Base-by-base conservation (phyloP, 441 rosid genomes). In the Gossypium schwendimanii region DNA sequence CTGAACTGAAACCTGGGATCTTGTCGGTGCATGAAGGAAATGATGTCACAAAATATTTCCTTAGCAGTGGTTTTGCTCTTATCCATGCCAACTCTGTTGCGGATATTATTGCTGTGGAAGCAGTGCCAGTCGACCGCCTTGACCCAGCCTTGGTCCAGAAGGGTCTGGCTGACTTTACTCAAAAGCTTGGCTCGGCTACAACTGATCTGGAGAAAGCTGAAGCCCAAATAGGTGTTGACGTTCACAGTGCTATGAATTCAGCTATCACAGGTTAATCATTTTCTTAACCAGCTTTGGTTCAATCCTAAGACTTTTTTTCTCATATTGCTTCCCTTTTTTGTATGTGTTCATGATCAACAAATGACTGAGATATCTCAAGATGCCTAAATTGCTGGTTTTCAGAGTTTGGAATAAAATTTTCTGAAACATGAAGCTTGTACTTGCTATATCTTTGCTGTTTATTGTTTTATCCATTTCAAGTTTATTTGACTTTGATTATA, bases 11-110 rank as follows among this genome's bases (percentile, higher is more conserved):
- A 78, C 96, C 97, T 0, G 97, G 97, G 52, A 62, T 93, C 74
- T 71, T 91, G 77, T 88, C 95, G 0, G 97, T 91, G 53, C 99
- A 93, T 33, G 93, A 92, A 78, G 98, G 87, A 36, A 91, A 80
- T 50, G 89, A 88, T 31, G 68, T 65, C 6, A 83, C 80, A 18
- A 93, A 84, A 63, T 88, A 90, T 81, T 95, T 93, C 53, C 62
- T 95, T 3, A 89, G 95, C 94, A 84, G 99, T 63, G 99, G 97
- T 33, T 90, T 93, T 62, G 91, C 93, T 3, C 91, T 91, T 44
- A 73, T 93, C 76, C 97, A 93, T 39, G 92, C 87, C 2, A 93
- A 93, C 82, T 95, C 95, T 0, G 90, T 88, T 1, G 94, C 99
- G 15, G 99, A 93, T 79, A 71, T 91, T 21, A 78, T 93, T 0